phyloP scores from a whole-genome alignment of 495 filamentous ascomycete genomes.

The Xylaria castorea region DNA sequence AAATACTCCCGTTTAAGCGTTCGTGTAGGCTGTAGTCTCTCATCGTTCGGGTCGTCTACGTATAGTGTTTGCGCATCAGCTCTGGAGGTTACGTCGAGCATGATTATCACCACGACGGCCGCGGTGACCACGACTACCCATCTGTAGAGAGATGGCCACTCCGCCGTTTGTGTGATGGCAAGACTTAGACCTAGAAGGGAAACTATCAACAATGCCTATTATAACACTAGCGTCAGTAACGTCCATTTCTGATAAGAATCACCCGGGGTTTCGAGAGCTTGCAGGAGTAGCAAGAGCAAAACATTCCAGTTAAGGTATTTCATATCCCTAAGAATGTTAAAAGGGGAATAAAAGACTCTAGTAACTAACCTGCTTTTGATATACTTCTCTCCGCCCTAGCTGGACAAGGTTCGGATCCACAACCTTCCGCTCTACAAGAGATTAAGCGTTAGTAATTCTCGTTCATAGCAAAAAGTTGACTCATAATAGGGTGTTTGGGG shows the following conservation, averaged over 20 bases:
- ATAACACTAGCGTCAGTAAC: neutral
- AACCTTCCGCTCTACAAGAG: neutral
- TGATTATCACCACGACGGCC: neutral
- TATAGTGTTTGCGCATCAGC: neutral
- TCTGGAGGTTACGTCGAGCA: neutral
- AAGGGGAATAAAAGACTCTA: neutral
- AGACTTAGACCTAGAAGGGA: neutral
- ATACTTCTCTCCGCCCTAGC: neutral
- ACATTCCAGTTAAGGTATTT: no score
- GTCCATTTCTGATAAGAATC: neutral
- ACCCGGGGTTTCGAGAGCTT: neutral
- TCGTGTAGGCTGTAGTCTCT: neutral
- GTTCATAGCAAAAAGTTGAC: neutral
- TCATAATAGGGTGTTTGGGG: neutral
- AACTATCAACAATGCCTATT: neutral
- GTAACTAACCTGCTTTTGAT: neutral
- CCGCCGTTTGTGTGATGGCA: neutral
- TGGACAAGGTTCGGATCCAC: neutral
- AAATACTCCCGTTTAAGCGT: no score
- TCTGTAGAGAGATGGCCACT: neutral
- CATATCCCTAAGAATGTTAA: no score
- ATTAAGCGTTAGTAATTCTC: neutral
- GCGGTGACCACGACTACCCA: no score
- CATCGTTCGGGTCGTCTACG: neutral
- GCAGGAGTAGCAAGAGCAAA: neutral